Base-by-base conservation (phyloP, 192 early-diverging fungal genomes). In the Gamsiella multidivaricata region DNA sequence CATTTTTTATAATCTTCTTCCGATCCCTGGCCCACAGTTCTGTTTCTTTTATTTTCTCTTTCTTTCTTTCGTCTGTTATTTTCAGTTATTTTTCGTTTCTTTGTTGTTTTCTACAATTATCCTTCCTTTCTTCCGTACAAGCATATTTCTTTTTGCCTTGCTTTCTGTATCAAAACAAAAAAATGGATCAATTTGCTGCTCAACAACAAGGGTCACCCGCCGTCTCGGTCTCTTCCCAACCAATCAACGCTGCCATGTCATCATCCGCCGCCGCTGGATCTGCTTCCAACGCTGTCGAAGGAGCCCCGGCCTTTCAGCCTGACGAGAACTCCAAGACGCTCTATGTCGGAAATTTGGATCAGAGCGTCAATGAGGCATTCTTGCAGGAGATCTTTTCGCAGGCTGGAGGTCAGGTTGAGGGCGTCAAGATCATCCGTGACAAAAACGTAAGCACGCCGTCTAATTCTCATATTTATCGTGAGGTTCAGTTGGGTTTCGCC, bases 271-370 rank as follows among this genome's bases (percentile, higher is more conserved):
- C 50, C 32, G 63, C 50, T 39, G 54, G 54, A 32, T 39, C 25
- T 5, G 55, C 54, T 6, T 15, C 39, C 12, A 43, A 31, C 33
- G 17, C 47, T 56, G 34, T 46, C 58, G 41, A 49, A 56, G n/a
- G 80, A 69, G 32, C 71, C 46, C 63, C 74, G 41, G 46, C 65
- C 37, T 74, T 72, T 55, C 82, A 81, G 69, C 82, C 63, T 32
- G 70, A 81, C 37, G 84, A 84, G 55, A 80, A 73, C 58, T 76
- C 85, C 28, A 88, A 82, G 80, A 88, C 88, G 23, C 85, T 94
- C 41, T 97, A 96, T 70, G 94, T 95, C 32, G 93, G 93, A 20
- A 95, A 94, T 75, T 85, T 96, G 65, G 94, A 96, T 84, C 89
- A 88, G 57, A 88, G 88, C 33, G 88, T 94, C 61, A 92, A 90